Evolutionary conservation across 1,284 basidiomycete species (phyloP), one percentile per base, ranked within the genome.

Genomic region (Ustilago vetiveriae): DNA sequence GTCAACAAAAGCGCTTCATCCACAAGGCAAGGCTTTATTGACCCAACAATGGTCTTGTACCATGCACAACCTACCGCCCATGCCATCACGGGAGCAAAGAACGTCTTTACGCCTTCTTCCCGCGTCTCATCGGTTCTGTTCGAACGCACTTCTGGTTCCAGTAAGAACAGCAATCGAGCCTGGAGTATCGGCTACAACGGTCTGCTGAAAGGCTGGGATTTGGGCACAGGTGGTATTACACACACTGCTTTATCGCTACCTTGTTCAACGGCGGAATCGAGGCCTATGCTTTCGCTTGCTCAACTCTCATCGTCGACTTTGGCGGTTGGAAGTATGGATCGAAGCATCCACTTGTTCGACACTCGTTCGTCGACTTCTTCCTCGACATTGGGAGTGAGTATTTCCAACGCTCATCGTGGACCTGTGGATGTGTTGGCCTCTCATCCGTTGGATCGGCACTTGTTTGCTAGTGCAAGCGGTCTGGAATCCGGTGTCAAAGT

Each of bases 111-210:
- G 19, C 40, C 72, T 0, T 64, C 73, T 54, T 64, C 73, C 19
- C 69, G 76, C 23, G 60, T 79, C 6, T 42, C 71, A 1, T 35
- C 56, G 0, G 54, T 66, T 17, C 50, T 74, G 9, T 79, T 75
- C 40, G 52, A 59, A 17, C 47, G 62, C 30, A 39, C 46, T 19
- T 47, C 55, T 16, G 13, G 27, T 13, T 21, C 29, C 11, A 43
- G 33, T 2, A 37, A 58, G 21, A 54, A 73, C 35, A 19, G 35
- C 24, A 58, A 72, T 43, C 49, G 64, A 2, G 69, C 65, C 0
- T 80, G 68, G 69, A 67, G 58, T 13, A 56, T 63, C 3, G 79
- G 75, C 13, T 79, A 71, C 72, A 76, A 79, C 54, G 79, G 79
- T 40, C 47, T 40, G 4, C 65, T 82, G 27, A 69, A 70, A 48